Conservation (phyloP, 345 rosid genomes). For the Litchi chinensis region DNA sequence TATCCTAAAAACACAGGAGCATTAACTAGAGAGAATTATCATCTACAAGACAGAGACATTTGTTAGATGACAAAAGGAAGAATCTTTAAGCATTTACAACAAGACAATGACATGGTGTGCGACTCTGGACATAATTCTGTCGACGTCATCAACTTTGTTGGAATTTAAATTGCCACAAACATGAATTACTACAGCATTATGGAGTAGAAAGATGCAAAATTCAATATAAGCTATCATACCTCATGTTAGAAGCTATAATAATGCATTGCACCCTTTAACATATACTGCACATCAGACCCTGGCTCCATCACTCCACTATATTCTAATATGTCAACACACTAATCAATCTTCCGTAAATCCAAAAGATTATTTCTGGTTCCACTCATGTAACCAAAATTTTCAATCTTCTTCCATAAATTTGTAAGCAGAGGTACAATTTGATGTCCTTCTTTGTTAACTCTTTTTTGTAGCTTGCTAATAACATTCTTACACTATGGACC, state of each 20-base stretch:
- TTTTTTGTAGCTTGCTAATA: conserved; percentile 84
- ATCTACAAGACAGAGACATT: not conserved
- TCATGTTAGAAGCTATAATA: conserved; percentile 84
- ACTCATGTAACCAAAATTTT: conserved; percentile 59
- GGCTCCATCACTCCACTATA: conserved; percentile 83
- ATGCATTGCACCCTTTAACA: conserved; percentile 90
- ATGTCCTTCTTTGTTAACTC: conserved; percentile 91
- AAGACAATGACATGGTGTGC: not conserved
- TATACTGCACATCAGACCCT: conserved; percentile 81
- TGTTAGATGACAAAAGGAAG: not conserved
- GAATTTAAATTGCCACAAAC: conserved; percentile 7
- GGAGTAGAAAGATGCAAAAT: not conserved
- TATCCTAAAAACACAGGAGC: not conserved
- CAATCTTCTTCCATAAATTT: conserved; percentile 85
- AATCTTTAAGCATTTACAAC: not conserved
- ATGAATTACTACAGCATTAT: not conserved
- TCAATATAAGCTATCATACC: conserved; percentile 47
- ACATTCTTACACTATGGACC: conserved; percentile 85
- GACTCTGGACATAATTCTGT: not conserved
- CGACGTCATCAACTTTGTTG: not conserved
- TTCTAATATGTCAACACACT: conserved; percentile 79
- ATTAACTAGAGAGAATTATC: not conserved
- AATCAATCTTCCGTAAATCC: conserved; percentile 88
- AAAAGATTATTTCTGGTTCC: conserved; percentile 68
- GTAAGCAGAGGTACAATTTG: conserved; percentile 91